Percentiles rank a stretch among this genome's conserved stretches.
These are phyloP conservation scores for Antitrichia curtipendula DNA, from an alignment of 225 moss, liverwort and hornwort genomes.

Conservation along the genomic window DNA sequence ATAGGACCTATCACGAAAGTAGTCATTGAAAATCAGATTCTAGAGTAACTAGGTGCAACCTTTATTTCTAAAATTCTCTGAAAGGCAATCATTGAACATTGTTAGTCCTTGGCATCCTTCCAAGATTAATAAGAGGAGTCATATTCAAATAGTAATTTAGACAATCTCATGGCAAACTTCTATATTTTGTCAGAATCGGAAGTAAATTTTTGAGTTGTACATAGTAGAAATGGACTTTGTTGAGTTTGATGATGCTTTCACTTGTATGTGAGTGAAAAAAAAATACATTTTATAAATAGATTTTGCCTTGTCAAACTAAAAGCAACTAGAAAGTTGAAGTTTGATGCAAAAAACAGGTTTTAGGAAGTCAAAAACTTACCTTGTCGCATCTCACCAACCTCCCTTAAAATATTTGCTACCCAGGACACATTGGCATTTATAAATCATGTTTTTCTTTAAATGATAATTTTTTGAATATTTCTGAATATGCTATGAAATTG, in stretches of 20 bases:
- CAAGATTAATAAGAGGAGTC: not conserved
- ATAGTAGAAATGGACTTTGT: not conserved
- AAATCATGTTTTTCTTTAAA: too few relatives aligned
- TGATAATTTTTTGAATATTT: fast-evolving
- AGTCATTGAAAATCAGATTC: fast-evolving
- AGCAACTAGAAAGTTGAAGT: not conserved
- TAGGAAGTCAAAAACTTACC: fast-evolving
- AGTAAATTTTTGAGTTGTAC: not conserved
- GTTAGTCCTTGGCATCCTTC: not conserved
- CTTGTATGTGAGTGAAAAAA: not conserved
- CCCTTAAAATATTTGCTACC: fast-evolving
- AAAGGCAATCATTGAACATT: fast-evolving
- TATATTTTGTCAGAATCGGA: fast-evolving
- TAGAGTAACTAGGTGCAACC: fast-evolving
- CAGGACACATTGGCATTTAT: not conserved
- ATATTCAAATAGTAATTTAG: not conserved
- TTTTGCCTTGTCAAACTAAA: not conserved
- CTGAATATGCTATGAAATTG: not conserved
- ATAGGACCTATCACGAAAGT: not conserved
- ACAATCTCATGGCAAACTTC: fast-evolving
- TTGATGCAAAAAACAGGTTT: not conserved
- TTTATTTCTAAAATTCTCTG: not conserved
- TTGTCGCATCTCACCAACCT: not conserved
- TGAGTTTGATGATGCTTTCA: not conserved
- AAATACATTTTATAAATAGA: not conserved